Conservation (phyloP, 306 rosid genomes). For the Dalbergia cultrata region DNA sequence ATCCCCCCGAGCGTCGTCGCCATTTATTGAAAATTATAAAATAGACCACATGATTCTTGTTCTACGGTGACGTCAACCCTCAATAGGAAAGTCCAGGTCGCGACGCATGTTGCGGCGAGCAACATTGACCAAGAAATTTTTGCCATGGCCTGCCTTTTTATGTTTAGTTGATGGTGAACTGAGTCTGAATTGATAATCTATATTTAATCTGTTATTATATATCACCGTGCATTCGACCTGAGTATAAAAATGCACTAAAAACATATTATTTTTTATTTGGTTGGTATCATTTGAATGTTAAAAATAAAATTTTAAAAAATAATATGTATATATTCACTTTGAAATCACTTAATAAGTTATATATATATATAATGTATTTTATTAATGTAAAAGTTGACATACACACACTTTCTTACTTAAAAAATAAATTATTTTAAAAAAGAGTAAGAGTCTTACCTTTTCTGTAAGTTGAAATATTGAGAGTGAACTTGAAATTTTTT, state of each 20-base stretch:
- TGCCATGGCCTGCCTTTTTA: too few relatives aligned
- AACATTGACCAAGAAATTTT: background rate
- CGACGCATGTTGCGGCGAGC: background rate
- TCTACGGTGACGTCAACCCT: conserved; percentile 3
- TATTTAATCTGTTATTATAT: background rate
- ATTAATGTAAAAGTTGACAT: too few relatives aligned
- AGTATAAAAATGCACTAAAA: background rate
- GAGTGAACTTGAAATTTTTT: too few relatives aligned
- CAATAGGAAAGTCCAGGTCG: background rate
- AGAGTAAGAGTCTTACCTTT: too few relatives aligned
- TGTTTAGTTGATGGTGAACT: too few relatives aligned
- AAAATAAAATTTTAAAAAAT: too few relatives aligned
- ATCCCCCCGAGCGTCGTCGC: background rate
- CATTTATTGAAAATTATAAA: background rate
- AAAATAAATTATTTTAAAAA: too few relatives aligned
- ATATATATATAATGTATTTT: too few relatives aligned
- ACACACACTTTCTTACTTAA: too few relatives aligned
- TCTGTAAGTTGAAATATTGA: too few relatives aligned
- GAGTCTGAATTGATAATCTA: background rate
- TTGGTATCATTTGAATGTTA: background rate
- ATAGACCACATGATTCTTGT: background rate
- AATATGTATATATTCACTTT: too few relatives aligned
- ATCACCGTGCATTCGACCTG: background rate
- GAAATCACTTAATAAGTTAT: too few relatives aligned
- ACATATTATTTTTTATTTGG: background rate